Conservation (phyloP, 257 asterid species). For the Primulina tabacum region DNA sequence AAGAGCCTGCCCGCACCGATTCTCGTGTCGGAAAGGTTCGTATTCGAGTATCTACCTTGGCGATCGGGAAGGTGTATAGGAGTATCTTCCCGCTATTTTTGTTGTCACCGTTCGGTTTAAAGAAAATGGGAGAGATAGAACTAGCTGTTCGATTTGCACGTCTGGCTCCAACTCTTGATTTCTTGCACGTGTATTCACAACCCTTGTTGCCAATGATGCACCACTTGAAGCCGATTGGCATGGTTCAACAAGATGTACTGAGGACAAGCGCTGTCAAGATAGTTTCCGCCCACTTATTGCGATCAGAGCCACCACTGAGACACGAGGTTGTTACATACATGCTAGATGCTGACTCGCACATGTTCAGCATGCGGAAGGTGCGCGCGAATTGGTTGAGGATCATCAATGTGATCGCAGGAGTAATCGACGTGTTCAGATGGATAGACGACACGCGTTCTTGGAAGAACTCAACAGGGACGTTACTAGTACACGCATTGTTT, state of each 20-base stretch:
- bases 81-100: conserved; percentile 53
- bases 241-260: conserved; percentile 63
- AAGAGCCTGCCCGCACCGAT: conserved; percentile 46
- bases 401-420: conserved; percentile 64
- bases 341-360: conserved; percentile 69
- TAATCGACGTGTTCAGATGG: conserved; percentile 65
- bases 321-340: conserved; percentile 69
- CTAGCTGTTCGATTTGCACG: conserved; percentile 63
- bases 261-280: conserved; percentile 52
- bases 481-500: conserved; percentile 66
- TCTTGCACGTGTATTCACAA: conserved; percentile 67
- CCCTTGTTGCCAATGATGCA: conserved; percentile 79
- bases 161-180: conserved; percentile 61
- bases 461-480: conserved; percentile 72
- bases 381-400: conserved; percentile 80
- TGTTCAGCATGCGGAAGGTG: conserved; percentile 73
- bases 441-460: conserved; percentile 81
- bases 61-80: conserved; percentile 55
- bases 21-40: conserved; percentile 79
- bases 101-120: conserved; percentile 59
- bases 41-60: conserved; percentile 65
- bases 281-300: conserved; percentile 52
- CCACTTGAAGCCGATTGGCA: conserved; percentile 66
- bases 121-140: conserved; percentile 88
- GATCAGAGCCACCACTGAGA: conserved; percentile 84